Evolutionary conservation across 2,329 filamentous ascomycete species (phyloP), one percentile per base, ranked within the genome.

Genomic region (Onygenales sp.): DNA sequence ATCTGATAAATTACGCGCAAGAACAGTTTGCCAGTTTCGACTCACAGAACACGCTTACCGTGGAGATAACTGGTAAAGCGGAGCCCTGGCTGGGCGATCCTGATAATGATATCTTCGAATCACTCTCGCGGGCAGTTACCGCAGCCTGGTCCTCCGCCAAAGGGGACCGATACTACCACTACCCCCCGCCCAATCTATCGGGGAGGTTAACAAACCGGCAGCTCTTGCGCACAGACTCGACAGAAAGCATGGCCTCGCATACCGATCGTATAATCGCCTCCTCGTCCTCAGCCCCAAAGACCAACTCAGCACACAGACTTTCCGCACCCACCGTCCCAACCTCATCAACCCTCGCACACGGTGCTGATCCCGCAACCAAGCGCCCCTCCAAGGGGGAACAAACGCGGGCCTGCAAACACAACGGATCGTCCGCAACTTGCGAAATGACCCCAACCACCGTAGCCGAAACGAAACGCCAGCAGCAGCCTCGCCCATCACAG

Each of bases 81-180:
- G 93, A 98, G 65, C 90, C 93, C 0, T 98, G 93, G 93, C 81
- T 98, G 0, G 92, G 93, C 11, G 89, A 96, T 62, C 90, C 89
- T 3, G 83, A 84, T 48, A 96, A 95, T 60, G 83, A 90, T 59
- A 91, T 97, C 55, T 98, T 96, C 70, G 82, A 85, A 57, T 94
- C 89, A 0, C 79, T 98, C 0, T 90, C 95, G 60, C 79, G 84
- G 55, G 93, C 91, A 0, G 86, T 97, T 50, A 82, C 91, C 63
- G 81, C 87, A 44, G 89, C 86, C 0, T 98, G 93, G 93, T 83
- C 83, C 0, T 66, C 66, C 1, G 60, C 63, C 11, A 63, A 65
- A 3, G 56, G 51, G n/a, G 57, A 53, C 32, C 65, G 63, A 13
- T 63, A 66, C 56, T 61, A 68, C 21, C 63, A 67, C 47, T 71